Evolutionary conservation across 352 stramenopile species (phyloP), one percentile per base, ranked within the genome.

Genomic region (Stephanocyclus meneghinianus): DNA sequence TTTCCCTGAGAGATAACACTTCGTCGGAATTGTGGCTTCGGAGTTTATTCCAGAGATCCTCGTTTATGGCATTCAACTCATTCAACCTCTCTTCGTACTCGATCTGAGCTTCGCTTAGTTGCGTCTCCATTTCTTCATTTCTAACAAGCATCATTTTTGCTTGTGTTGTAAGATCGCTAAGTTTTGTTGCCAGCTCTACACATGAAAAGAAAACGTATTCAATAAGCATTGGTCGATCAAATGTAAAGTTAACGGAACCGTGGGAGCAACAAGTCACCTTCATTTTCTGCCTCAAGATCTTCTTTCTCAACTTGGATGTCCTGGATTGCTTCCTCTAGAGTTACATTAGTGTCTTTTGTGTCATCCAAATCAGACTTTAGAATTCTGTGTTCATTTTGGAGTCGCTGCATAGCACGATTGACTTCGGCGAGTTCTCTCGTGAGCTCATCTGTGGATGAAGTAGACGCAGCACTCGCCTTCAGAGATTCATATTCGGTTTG

Each of bases 121-220:
- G 40, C 64, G 70, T 71, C 55, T 82, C 75, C 50, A 82, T 61
- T 57, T 74, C 45, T 66, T 82, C 75, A n/a, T 82, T 82, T 30
- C 68, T 66, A 16, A 77, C n/a, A 16, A 82, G 61, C 75, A 82
- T 82, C 26, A 53, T 78, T 57, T 82, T 82, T n/a, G 75, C 75
- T 62, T 82, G 75, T 8, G 40, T 59, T 18, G 75, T 82, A 18
- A 76, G 74, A 32, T 76, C 74, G 63, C 53, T n/a, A n/a, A 81
- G 57, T 53, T 80, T 80, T 13, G 74, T 57, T n/a, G 67, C 74
- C 57, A 80, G 64, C 32, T 80, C 74, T 57, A 59, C 45, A 35
- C 16, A 35, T 35, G 5, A 32, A 60, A 16, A 37, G 11, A 16
- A 60, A 35, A 60, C 51, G 40, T 60, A 10, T 21, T 51, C 13